Base-by-base conservation (phyloP, 805 yeast genomes). In the Diddensiella caesifluorescens region DNA sequence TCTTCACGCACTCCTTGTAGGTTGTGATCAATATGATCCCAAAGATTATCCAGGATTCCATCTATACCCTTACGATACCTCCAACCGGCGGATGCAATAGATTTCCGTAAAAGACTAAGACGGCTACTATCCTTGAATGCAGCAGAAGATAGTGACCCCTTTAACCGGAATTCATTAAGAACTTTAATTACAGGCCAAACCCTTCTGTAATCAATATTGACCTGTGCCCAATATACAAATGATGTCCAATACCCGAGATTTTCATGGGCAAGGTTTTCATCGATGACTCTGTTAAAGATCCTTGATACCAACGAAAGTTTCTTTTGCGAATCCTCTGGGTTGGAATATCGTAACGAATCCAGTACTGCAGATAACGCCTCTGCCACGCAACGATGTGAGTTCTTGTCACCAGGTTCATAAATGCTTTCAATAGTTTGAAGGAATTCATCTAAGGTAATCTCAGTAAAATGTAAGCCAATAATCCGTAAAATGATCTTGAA, bases 221-320 rank as follows among this genome's bases (percentile, higher is more conserved):
- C 60, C 0, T 87, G 83, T 1, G 78, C 55, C 83, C 87, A 82
- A 81, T 86, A 80, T 3, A 81, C 68, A 38, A 85, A 74, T 0
- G 86, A 73, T 26, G 70, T 69, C 97, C 97, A 92, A 30, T 83
- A 77, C 15, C 71, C 74, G 28, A 71, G 62, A 2, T 80, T 81
- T 23, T 88, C 92, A 2, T 87, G 94, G 1, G 85, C 74, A 42
- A 90, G 60, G 35, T 80, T 85, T 25, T 70, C 63, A 4, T 68
- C 64, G 25, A 86, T 67, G 3, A 79, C 70, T 0, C 56, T 49
- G 4, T 42, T 15, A 15, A 61, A 34, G 6, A 53, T 30, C 0
- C 55, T 48, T 54, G 49, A 80, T 84, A 44, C 80, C 64, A 5
- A 16, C 7, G 27, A 38, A 13, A 40, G 32, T 31, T 45, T 44